Percentiles rank a stretch among this genome's conserved stretches.
phyloP scores from a whole-genome alignment of 495 filamentous ascomycete genomes.

The Umbilicaria muhlenbergii region DNA sequence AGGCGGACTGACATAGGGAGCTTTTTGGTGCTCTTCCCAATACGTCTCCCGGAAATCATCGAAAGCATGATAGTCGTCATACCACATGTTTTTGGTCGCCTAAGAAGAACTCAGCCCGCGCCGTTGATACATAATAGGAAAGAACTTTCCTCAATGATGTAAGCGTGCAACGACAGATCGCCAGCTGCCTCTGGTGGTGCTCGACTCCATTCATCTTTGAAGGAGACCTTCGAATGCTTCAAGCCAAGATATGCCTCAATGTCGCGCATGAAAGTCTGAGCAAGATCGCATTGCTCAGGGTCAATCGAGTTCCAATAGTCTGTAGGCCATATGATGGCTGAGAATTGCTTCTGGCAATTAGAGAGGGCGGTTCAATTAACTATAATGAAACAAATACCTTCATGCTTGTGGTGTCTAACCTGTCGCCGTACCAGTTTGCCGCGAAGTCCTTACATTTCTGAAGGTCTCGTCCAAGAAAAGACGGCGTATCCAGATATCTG shows the following conservation, averaged over 20 bases:
- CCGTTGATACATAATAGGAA: conserved; percentile 1
- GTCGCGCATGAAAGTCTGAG: not conserved
- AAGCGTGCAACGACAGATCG: not conserved
- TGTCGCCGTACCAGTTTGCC: conserved; percentile 3
- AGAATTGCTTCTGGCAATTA: not conserved
- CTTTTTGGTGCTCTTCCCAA: too few relatives aligned
- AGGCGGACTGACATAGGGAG: too few relatives aligned
- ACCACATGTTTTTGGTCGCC: not conserved
- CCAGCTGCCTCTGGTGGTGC: not conserved
- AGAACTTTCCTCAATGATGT: too few relatives aligned
- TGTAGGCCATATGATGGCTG: not conserved
- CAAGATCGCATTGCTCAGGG: not conserved
- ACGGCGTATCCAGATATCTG: not conserved
- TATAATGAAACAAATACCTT: too few relatives aligned
- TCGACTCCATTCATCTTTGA: not conserved
- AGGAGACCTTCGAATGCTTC: not conserved
- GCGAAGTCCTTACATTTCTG: conserved; percentile 3
- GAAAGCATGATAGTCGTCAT: conserved; percentile 12
- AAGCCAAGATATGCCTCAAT: not conserved
- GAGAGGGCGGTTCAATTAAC: not conserved
- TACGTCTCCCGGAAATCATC: conserved; percentile 3
- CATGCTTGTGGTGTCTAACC: not conserved
- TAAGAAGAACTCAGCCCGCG: not conserved
- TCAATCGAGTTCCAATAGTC: not conserved
- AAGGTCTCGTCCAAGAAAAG: conserved; percentile 4